Percentiles rank a stretch among this genome's conserved stretches.
Conservation (phyloP, 2,329 filamentous ascomycete species). For the Sordariomycetes sp. region DNA sequence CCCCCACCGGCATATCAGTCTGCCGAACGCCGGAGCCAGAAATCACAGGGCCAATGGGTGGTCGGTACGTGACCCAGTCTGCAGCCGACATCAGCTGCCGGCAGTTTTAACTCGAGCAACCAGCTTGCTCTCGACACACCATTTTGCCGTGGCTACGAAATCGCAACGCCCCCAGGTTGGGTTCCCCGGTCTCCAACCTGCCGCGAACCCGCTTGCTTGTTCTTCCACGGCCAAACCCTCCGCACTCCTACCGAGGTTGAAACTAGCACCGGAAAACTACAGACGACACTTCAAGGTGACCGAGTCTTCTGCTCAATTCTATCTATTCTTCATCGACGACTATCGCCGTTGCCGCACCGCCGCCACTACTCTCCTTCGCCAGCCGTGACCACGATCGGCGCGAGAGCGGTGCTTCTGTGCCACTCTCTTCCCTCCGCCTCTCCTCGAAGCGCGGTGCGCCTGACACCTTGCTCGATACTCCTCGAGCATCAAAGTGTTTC, state of each 20-base stretch:
- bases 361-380: background rate
- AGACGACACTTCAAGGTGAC: background rate
- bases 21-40: background rate
- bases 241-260: background rate
- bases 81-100: background rate
- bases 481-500: background rate
- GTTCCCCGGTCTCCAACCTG: constrained; percentile 1
- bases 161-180: constrained; percentile 1
- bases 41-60: background rate
- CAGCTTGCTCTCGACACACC: background rate
- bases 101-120: background rate
- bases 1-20: background rate
- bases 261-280: background rate
- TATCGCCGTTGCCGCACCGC: background rate
- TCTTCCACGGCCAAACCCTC: background rate
- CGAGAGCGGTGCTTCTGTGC: background rate
- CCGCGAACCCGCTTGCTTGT: background rate
- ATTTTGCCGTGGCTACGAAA: constrained; percentile 4
- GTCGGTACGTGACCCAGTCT: background rate
- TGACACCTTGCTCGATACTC: background rate
- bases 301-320: background rate
- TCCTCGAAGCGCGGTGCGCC: background rate
- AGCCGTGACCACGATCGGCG: background rate
- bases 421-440: background rate
- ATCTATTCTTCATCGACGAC: background rate